Base-by-base conservation (phyloP, 495 filamentous ascomycete genomes). In the Cairneyella variabilis region DNA sequence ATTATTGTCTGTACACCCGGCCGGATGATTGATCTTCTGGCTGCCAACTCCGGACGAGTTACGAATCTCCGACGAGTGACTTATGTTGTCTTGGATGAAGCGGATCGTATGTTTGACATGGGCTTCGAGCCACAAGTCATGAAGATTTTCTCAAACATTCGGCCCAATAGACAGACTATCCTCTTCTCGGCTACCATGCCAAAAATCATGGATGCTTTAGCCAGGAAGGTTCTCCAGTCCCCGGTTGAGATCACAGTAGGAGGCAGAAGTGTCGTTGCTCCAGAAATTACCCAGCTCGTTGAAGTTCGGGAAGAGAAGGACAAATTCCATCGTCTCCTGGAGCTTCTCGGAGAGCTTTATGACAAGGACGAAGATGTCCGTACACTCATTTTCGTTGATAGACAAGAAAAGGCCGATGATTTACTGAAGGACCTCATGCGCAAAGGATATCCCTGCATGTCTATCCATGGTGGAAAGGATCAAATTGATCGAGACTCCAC, bases 91-190 rank as follows among this genome's bases (percentile, higher is more conserved):
- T 78, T 99, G 28, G 95, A 99, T 62, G 95, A 99, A 67, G 95
- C 95, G 17, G 95, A 99, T 62, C 85, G 95, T 39, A 99, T 99
- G 95, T 97, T 97, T 60, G 95, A 99, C 66, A 97, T 99, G 95
- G 95, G 95, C 4, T 97, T 99, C 56, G 92, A 96, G 67, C 92
- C 92, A 1, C 95, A 97, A 62, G 90, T 99, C 41, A 93, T 92
- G 87, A 97, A 95, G 67, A 91, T 99, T 51, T 80, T 97, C 60
- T 80, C 77, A 54, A 96, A 93, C 62, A 85, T 95, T 54, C 85
- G 95, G 38, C 91, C 93, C 0, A 84, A 97, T 62, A 83, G 88
- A 14, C 95, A 99, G 66, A 96, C 90, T 0, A 89, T 97, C 17
- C 74, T 97, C 17, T 97, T 97, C 68, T 97, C 93, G 0, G 95